Percentiles rank a stretch among this genome's conserved stretches.
Evolutionary conservation across 2,329 filamentous ascomycete genomes (phyloP).

Genomic region (Pseudogymnoascus sp.): DNA sequence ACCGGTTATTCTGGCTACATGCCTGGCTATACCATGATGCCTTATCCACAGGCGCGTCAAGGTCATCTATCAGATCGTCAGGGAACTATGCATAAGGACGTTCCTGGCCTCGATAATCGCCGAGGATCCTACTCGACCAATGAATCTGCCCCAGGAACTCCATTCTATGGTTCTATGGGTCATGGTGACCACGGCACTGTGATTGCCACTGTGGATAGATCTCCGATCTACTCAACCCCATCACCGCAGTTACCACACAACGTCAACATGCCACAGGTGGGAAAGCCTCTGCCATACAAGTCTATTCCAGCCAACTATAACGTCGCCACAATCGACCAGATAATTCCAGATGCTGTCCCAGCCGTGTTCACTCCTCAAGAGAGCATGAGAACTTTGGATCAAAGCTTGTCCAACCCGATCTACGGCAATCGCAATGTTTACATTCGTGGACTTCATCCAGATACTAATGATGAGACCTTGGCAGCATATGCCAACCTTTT

Average conservation of each 20-base stretch:
- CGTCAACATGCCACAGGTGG: conserved; percentile 26
- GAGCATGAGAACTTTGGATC: conserved; percentile 80
- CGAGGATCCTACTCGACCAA: conserved; percentile 60
- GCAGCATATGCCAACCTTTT: conserved; percentile 77
- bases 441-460: conserved; percentile 89
- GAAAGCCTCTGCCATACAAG: conserved; percentile 26
- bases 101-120: conserved; percentile 55
- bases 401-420: conserved; percentile 87
- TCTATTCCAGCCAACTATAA: conserved; percentile 25
- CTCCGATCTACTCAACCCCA: conserved; percentile 53
- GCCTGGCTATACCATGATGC: conserved; percentile 24
- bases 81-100: conserved; percentile 32
- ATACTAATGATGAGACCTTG: conserved; percentile 87
- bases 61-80: conserved; percentile 24
- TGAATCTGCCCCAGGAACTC: conserved; percentile 57
- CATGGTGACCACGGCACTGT: conserved; percentile 52
- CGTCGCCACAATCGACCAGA: conserved; percentile 21
- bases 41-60: conserved; percentile 23
- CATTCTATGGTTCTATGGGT: conserved; percentile 50
- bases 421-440: conserved; percentile 95
- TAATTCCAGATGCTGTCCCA: conserved; percentile 82
- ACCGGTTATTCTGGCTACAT: conserved; percentile 26
- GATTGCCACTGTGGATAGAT: conserved; percentile 51
- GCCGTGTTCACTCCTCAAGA: conserved; percentile 80
- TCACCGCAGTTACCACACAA: conserved; percentile 46